phyloP scores from a whole-genome alignment of 2,329 filamentous ascomycete genomes.

The Blumeria graminis region DNA sequence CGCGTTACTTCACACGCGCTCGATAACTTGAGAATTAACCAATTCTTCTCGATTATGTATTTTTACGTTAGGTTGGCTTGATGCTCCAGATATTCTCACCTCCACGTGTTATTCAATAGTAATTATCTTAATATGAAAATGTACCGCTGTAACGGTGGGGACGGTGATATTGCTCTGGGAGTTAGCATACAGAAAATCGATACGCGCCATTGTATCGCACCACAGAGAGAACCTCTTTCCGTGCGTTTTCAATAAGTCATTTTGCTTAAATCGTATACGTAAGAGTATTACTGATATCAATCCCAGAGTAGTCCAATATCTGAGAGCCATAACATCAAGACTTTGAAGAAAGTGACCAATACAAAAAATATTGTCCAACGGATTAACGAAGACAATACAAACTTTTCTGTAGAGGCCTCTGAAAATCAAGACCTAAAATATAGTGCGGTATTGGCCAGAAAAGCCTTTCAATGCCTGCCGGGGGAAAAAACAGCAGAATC shows the following conservation, averaged over 20 bases:
- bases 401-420: background rate
- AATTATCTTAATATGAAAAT: too few relatives aligned
- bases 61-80: too few relatives aligned
- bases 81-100: too few relatives aligned
- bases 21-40: too few relatives aligned
- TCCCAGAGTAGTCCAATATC: background rate
- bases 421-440: background rate
- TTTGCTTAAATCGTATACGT: background rate
- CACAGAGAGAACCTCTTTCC: background rate
- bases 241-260: background rate
- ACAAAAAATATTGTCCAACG: background rate
- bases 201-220: background rate
- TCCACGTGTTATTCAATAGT: too few relatives aligned
- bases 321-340: background rate
- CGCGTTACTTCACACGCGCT: too few relatives aligned
- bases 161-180: too few relatives aligned
- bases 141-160: too few relatives aligned
- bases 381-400: background rate
- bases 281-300: background rate
- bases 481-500: too few relatives aligned
- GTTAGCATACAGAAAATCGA: background rate
- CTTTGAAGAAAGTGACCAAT: background rate
- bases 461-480: too few relatives aligned
- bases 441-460: background rate
- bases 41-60: too few relatives aligned